A percentile compares a stretch with the other conserved stretches of the same genome.
These are phyloP conservation scores for Brassica rapa DNA, from an alignment of 345 rosid genomes.

Conservation along the genomic window DNA sequence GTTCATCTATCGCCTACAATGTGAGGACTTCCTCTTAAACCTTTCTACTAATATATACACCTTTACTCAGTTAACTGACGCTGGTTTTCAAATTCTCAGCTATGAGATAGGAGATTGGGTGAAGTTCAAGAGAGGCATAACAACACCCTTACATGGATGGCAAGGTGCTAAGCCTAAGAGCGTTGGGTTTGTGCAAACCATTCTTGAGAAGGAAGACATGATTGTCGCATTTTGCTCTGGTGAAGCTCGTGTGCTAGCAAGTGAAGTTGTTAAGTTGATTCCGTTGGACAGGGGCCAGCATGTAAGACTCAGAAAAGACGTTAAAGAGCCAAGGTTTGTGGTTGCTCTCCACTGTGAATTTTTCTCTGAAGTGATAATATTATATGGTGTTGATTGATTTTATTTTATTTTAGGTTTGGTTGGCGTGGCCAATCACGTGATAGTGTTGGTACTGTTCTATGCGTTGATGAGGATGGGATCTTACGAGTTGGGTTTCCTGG, in stretches of 20 bases:
- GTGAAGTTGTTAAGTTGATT: conserved; percentile 83
- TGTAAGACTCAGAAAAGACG: conserved; percentile 74
- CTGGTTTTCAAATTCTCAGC: conserved; percentile 45
- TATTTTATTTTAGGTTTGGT: conserved; percentile 76
- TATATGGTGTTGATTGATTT: too few species aligned
- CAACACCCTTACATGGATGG: conserved; percentile 82
- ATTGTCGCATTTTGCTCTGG: conserved; percentile 93
- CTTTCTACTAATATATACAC: too few species aligned
- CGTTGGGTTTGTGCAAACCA: conserved; percentile 95
- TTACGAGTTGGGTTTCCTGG: conserved; percentile 99
- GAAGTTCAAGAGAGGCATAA: conserved; percentile 81
- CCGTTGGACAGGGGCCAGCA: conserved; percentile 98
- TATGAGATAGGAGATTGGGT: conserved; percentile 97
- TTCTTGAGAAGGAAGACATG: conserved; percentile 73
- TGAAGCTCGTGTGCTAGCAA: conserved; percentile 78
- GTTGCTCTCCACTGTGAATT: background rate
- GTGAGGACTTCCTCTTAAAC: conserved; percentile 52
- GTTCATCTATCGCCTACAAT: conserved; percentile 83
- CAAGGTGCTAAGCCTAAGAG: conserved; percentile 89
- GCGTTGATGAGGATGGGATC: conserved; percentile 99
- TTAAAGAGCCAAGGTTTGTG: conserved; percentile 90
- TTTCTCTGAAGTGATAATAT: too few species aligned
- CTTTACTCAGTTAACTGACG: conserved; percentile 7
- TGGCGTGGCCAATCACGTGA: conserved; percentile 94
- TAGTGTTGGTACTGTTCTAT: conserved; percentile 91